Evolutionary conservation across 1,284 basidiomycete species (phyloP), one percentile per base, ranked within the genome.

Genomic region (Sporisorium graminicola): DNA sequence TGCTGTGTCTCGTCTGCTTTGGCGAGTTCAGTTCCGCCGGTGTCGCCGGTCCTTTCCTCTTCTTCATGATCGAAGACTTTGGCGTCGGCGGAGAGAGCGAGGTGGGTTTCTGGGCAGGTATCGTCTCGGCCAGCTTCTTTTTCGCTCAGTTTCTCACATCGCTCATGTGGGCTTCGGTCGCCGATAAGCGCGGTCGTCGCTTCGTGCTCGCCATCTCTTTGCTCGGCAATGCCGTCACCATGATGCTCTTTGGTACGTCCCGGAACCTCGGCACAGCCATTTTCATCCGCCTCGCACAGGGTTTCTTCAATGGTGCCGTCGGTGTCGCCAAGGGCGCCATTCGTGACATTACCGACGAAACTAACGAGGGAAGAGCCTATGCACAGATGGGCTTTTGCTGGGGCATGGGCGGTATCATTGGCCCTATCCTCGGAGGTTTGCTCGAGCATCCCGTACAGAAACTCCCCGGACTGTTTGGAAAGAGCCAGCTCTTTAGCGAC

Each of bases 381-480:
- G 94, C 94, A 52, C 93, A 95, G 75, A 89, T 98, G 58, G 95
- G 94, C 22, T 97, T 97, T 86, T 94, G 92, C 75, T 98, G 95
- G 95, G 95, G 95, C 72, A 91, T 98, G 82, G 95, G 95, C 74
- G 95, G 94, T 90, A 86, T 86, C 69, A 67, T 85, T 50, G 93
- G 90, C 89, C 52, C 93, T 43, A 93, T 94, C 31, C 87, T 94
- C 55, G 89, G 88, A 49, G 92, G 92, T 90, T 71, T 80, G 88
- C 80, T 77, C 60, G 58, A 67, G 52, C 81, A 85, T 65, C 95
- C 95, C 2, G 92, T 91, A 0, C 88, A 89, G 62, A 97, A 96
- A 85, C 95, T 93, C 90, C 93, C 94, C 1, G 87, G 88, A 1
- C 84, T 91, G 16, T 93, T 98, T 83, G 89, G 87, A 46, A 58